Evolutionary conservation across 257 asterid genomes (phyloP).

Genomic region (Verbena officinalis): DNA sequence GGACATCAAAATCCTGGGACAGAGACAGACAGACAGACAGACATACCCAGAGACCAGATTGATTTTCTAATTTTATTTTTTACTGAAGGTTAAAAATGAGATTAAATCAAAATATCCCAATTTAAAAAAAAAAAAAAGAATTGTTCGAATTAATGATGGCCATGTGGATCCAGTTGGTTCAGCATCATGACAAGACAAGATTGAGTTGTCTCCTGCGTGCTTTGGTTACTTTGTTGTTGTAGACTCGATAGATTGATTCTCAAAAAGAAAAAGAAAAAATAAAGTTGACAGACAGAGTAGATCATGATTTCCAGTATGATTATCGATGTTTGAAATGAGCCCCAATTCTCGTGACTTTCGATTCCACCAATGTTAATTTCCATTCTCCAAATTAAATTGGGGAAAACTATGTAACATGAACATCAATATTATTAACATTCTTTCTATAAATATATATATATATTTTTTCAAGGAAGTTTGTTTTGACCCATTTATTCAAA

Average conservation of each 20-base stretch:
- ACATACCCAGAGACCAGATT: conserved; percentile 35
- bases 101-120: not conserved
- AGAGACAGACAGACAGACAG: conserved; percentile 46
- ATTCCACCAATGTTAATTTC: conserved; percentile 23
- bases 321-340: conserved; percentile 34
- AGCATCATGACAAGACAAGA: conserved; percentile 17
- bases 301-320: conserved; percentile 1
- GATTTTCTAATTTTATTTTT: too few species aligned
- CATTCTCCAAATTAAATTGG: not conserved
- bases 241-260: conserved; percentile 18
- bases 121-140: too few species aligned
- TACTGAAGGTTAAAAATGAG: too few species aligned
- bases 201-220: conserved; percentile 36
- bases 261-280: not conserved
- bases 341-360: conserved; percentile 43
- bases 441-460: too few species aligned
- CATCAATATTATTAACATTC: too few species aligned
- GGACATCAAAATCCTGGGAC: conserved; percentile 12
- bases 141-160: conserved; percentile 31
- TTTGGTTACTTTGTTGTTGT: conserved; percentile 1
- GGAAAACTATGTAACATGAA: too few species aligned
- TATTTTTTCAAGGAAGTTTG: too few species aligned
- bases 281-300: conserved; percentile 11
- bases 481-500: too few species aligned
- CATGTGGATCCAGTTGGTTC: conserved; percentile 43